Evolutionary conservation across 2,329 filamentous ascomycete genomes (phyloP).

Genomic region (Fusarium praegraminearum): DNA sequence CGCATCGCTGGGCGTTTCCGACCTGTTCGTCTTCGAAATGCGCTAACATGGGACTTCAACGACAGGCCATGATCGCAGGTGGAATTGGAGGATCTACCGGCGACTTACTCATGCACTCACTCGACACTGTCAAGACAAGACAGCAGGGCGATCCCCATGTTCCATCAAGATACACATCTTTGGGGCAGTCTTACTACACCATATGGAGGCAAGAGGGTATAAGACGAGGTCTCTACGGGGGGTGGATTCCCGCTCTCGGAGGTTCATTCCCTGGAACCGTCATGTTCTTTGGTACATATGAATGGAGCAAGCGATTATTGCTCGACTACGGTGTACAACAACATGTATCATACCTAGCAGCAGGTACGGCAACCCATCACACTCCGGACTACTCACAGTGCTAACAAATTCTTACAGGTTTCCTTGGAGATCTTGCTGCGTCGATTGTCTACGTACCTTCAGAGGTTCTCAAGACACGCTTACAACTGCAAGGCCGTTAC

Average conservation of each 20-base stretch:
- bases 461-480: conserved; percentile 95
- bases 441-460: conserved; percentile 96
- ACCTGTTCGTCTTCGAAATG: conserved; percentile 8
- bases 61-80: conserved; percentile 92
- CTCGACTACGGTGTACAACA: conserved; percentile 86
- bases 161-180: conserved; percentile 90
- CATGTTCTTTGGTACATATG: conserved; percentile 96
- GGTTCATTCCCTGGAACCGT: conserved; percentile 95
- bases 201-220: conserved; percentile 95
- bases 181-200: conserved; percentile 90
- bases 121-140: conserved; percentile 98
- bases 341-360: conserved; percentile 85
- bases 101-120: conserved; percentile 98
- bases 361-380: conserved; percentile 66
- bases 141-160: conserved; percentile 96
- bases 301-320: conserved; percentile 91
- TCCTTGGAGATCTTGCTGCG: conserved; percentile 90
- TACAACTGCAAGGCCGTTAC: conserved; percentile 93
- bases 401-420: conserved; percentile 66
- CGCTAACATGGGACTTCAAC: conserved; percentile 38
- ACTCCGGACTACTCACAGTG: not conserved
- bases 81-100: conserved; percentile 92
- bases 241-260: conserved; percentile 89
- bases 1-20: conserved; percentile 2
- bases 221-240: conserved; percentile 86